Base-by-base conservation (phyloP, 2,329 filamentous ascomycete species). In the Penicillium polonicum region DNA sequence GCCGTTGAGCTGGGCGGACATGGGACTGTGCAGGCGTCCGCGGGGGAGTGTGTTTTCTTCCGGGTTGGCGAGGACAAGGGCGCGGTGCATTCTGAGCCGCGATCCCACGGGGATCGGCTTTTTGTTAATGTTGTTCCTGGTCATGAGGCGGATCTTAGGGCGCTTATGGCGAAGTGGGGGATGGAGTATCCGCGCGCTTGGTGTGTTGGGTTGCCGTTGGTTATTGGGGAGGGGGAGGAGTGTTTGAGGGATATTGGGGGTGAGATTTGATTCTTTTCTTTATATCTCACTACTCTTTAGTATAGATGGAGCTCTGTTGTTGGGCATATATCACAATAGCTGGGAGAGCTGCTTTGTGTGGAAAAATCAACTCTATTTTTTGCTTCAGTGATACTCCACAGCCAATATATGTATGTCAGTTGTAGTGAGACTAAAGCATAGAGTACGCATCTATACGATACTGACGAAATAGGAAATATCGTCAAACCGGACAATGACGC, bases 11-110 rank as follows among this genome's bases (percentile, higher is more conserved):
- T 52, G 29, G 38, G 29, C 7, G 10, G 27, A 25, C 19, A 31
- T 35, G 51, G 38, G 9, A 25, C 58, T 10, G 54, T 60, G 5
- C 65, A 68, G 44, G 60, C 63, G 5, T 39, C 17, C 2, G 33
- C 15, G 1, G 74, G 76, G 1, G 68, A 78, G 45, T 76, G 75
- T 54, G 70, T 72, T 1, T 71, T 80, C 29, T 80, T 82, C 39
- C 69, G 71, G 13, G 74, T 79, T 21, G 80, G 80, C 0, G 68
- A 70, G 12, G 69, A 74, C 0, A 56, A 64, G 2, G 80, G 80
- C 2, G 64, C 64, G 0, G 57, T 66, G 17, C 64, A 66, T 58
- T 65, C 64, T 2, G 72, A 74, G 60, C 73, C 72, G 0, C 23
- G 15, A 25, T 67, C 64, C 21, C 59, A 65, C 48, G 62, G 56